These are phyloP conservation scores for Podosphaera fusca DNA, from an alignment of 2,329 filamentous ascomycete genomes.

Conservation along the genomic window DNA sequence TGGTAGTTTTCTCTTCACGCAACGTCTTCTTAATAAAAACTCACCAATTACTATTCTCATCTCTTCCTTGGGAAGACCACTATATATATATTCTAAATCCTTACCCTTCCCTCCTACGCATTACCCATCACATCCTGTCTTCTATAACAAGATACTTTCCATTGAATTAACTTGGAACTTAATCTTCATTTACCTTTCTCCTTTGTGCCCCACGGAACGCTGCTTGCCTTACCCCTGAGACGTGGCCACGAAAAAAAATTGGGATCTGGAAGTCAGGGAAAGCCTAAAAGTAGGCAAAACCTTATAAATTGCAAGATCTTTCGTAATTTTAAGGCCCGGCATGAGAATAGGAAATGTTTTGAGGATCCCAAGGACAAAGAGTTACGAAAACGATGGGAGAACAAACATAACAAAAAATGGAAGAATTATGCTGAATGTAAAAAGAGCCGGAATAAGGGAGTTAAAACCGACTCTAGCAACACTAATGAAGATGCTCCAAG, in stretches of 20 bases:
- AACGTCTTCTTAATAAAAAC: too few species aligned
- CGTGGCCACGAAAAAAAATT: not conserved
- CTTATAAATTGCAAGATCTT: not conserved
- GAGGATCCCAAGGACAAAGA: slow-evolving; percentile 1
- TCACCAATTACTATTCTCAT: too few species aligned
- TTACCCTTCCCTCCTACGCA: too few species aligned
- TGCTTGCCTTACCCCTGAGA: too few species aligned
- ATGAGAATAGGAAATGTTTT: not conserved
- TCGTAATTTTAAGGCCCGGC: not conserved
- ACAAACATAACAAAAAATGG: not conserved
- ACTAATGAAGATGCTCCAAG: not conserved
- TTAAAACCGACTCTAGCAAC: not conserved
- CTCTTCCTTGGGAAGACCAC: too few species aligned
- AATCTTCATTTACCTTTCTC: too few species aligned
- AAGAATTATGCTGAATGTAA: not conserved
- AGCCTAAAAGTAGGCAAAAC: not conserved
- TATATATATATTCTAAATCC: too few species aligned
- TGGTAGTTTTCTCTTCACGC: too few species aligned
- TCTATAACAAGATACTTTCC: too few species aligned
- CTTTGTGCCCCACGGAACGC: too few species aligned
- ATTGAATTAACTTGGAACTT: too few species aligned
- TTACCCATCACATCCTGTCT: too few species aligned
- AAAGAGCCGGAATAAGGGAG: not conserved
- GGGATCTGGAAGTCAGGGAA: not conserved
- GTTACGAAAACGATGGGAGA: not conserved